Evolutionary conservation across 1,284 basidiomycete species (phyloP).

Genomic region (Malassezia sp.): DNA sequence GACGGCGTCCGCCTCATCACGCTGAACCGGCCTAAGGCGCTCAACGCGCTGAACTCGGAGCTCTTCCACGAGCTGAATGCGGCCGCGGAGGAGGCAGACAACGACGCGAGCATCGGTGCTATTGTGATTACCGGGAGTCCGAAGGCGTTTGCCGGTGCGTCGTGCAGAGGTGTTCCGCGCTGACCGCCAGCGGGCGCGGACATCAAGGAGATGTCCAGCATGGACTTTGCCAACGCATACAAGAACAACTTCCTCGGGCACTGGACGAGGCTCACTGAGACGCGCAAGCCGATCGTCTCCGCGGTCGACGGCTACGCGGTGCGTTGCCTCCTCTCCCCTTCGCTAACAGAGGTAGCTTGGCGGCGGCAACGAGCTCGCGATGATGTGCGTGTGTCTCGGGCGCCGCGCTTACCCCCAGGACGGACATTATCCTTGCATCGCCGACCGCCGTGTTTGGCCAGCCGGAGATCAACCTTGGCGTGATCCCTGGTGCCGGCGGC

Average conservation of each 20-base stretch:
- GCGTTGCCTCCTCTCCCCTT: too few relatives aligned
- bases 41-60: constrained; percentile 56
- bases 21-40: constrained; percentile 86
- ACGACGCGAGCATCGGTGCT: constrained; percentile 52
- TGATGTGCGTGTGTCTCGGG: too few relatives aligned
- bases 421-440: constrained; percentile 91
- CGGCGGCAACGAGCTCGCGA: constrained; percentile 91
- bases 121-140: constrained; percentile 89
- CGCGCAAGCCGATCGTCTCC: constrained; percentile 86
- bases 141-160: constrained; percentile 88
- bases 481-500: constrained; percentile 80
- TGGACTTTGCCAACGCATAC: constrained; percentile 75
- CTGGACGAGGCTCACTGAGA: constrained; percentile 66
- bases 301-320: constrained; percentile 93
- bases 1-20: constrained; percentile 74
- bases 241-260: constrained; percentile 75
- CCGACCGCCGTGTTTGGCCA: constrained; percentile 87
- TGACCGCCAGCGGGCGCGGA: constrained; percentile 82
- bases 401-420: constrained; percentile 43
- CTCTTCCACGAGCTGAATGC: constrained; percentile 60
- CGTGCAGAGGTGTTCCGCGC: too few relatives aligned
- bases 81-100: constrained; percentile 63
- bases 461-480: constrained; percentile 92
- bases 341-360: too few relatives aligned
- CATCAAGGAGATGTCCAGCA: constrained; percentile 88